Evolutionary conservation across 1,284 basidiomycete genomes (phyloP).

Genomic region (Ceraceosorus guamensis): DNA sequence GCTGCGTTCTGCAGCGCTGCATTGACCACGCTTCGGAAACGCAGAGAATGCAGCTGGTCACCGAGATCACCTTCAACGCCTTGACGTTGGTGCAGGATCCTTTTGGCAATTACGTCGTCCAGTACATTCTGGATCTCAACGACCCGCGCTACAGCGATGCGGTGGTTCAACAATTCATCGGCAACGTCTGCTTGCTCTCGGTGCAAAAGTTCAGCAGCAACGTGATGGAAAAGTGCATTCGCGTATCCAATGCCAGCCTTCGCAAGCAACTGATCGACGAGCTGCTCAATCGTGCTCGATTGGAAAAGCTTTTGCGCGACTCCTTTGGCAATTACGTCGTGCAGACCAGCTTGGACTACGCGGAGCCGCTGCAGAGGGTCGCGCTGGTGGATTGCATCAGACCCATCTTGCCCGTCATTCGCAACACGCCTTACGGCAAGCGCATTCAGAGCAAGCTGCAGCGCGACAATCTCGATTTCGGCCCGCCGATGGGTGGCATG

Average conservation of each 20-base stretch:
- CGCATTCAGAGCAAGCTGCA: constrained; percentile 48
- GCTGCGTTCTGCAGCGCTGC: constrained; percentile 95
- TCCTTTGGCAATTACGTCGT: constrained; percentile 48
- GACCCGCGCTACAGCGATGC: constrained; percentile 96
- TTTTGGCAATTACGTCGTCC: constrained; percentile 91
- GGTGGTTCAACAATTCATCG: constrained; percentile 93
- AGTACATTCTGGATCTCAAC: constrained; percentile 96
- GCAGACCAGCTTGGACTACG: constrained; percentile 47
- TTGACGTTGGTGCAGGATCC: constrained; percentile 97
- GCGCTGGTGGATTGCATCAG: constrained; percentile 46
- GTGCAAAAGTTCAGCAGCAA: constrained; percentile 98
- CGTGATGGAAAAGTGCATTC: constrained; percentile 94
- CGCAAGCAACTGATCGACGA: constrained; percentile 94
- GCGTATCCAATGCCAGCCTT: constrained; percentile 88
- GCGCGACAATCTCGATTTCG: constrained; percentile 39
- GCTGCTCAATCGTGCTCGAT: constrained; percentile 80
- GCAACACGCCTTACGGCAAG: constrained; percentile 48
- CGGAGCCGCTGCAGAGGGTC: constrained; percentile 43
- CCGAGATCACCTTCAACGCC: constrained; percentile 97
- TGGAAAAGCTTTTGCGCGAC: constrained; percentile 89
- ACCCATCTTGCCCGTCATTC: constrained; percentile 46
- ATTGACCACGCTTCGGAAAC: constrained; percentile 96
- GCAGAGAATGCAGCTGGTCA: constrained; percentile 91
- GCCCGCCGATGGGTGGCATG: constrained; percentile 6
- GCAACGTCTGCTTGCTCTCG: constrained; percentile 93